Evolutionary conservation across 805 yeast species (phyloP), one percentile per base, ranked within the genome.

Genomic region (Candida nanaspora): DNA sequence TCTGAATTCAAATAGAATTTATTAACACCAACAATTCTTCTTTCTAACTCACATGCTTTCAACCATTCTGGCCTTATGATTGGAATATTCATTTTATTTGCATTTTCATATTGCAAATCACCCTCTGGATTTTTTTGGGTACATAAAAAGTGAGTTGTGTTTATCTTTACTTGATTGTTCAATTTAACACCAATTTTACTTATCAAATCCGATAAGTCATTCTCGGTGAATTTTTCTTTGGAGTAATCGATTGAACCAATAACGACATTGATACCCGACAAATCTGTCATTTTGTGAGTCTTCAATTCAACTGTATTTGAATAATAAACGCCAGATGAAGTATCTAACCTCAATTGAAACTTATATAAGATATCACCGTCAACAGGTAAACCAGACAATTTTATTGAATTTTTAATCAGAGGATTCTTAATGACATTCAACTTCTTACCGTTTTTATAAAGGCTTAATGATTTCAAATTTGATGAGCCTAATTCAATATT

Each of bases 31-130:
- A 89, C 95, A 41, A 93, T 80, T 54, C 96, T 68, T 51, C 93
- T 77, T 55, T 89, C 97, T 33, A 72, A 61, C 52, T 86, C 95
- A 66, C 98, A 93, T 0, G 97, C 96, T 61, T 84, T 82, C 42
- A 93, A 68, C 98, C 98, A 93, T 59, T 93, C 97, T 0, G 98
- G 98, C 59, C 95, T 76, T 22, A 93, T 89, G 31, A 93, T 76
- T 2, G 98, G 98, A 41, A 93, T 87, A 56, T 88, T 93, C 66
- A 78, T 76, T 40, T 82, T 88, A 46, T 74, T 71, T 1, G 98
- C 98, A 56, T 78, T 82, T 46, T 79, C 70, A 65, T 76, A 84
- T 60, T 86, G 89, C 6, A 21, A 13, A 15, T 80, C 71, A 8
- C 27, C 27, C 39, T 68, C 62, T n/a, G 86, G 87, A 33, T 67